Percentiles rank a stretch among this genome's conserved stretches.
phyloP scores from a whole-genome alignment of 108 stramenopile species.

The Stephanodiscus triporus region DNA sequence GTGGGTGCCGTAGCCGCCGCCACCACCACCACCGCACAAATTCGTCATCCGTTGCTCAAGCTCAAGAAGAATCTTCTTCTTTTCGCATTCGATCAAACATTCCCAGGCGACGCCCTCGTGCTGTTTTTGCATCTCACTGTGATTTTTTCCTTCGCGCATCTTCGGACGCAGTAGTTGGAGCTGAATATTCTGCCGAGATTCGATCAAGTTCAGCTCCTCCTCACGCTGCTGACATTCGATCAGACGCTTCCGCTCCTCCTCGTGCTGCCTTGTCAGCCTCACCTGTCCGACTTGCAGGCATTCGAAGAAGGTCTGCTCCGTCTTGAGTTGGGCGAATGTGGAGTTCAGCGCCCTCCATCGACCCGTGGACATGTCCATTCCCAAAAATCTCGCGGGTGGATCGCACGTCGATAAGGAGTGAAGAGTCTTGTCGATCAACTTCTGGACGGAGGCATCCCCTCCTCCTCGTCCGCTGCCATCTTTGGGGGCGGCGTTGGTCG shows the following conservation, averaged over 20 bases:
- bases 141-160: not conserved
- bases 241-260: not conserved
- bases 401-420: conserved; percentile 30
- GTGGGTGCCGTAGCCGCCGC: not conserved
- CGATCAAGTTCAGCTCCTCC: conserved; percentile 1
- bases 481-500: not conserved
- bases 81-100: not conserved
- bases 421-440: conserved; percentile 18
- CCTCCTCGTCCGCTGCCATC: not conserved
- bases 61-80: not conserved
- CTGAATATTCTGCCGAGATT: not conserved
- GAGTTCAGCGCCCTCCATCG: conserved; percentile 37
- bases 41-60: not conserved
- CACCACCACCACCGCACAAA: not conserved
- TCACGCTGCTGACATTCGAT: not conserved
- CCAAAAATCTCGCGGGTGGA: conserved; percentile 38
- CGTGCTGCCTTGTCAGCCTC: not conserved
- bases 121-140: too few species aligned
- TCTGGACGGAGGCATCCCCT: conserved; percentile 18
- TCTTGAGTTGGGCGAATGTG: conserved; percentile 30
- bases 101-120: not conserved
- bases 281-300: conserved; percentile 25
- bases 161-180: too few species aligned
- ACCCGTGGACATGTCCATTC: conserved; percentile 42
- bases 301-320: conserved; percentile 40